Evolutionary conservation across 495 filamentous ascomycete species (phyloP), one percentile per base, ranked within the genome.

Genomic region (Cudoniella acicularis): DNA sequence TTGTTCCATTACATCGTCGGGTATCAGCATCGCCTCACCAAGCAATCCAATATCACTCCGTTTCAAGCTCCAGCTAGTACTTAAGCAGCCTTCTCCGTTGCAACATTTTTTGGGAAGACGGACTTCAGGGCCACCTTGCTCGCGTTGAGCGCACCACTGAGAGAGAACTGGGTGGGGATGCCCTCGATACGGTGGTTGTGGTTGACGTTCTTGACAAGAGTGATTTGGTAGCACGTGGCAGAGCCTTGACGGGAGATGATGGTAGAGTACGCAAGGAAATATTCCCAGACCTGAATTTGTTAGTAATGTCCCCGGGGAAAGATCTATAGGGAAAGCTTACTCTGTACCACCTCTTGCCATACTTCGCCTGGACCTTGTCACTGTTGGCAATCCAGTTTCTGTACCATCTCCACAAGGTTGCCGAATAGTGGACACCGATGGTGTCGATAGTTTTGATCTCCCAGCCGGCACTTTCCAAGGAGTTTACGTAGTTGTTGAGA

Each of bases 391-490:
- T 80, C 94, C 94, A 98, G 81, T 98, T 98, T 64, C 94, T 81
- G 79, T 98, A 98, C 94, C 94, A 98, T 69, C 90, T 85, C 94
- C 94, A 98, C 46, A 98, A 77, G 30, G 94, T 98, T 52, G 92
- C 91, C 36, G 91, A 96, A 75, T 98, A 98, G 77, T 98, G 94
- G 42, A 98, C 92, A 65, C 92, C 92, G 64, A 96, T 84, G 50
- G 90, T 96, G 69, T 96, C 90, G 63, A 93, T 69, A 42, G 72
- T 69, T 81, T 90, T 90, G 70, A 91, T 69, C 72, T 91, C 88
- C 54, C 87, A 95, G 22, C 90, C 90, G 57, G 88, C 87, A 49
- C 78, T 76, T 72, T 95, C 90, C 26, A 91, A 76, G 57, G 78
- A 76, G 66, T 84, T 77, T 60, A 92, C 70, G 65, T 89, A 84